Conservation (phyloP, 2,329 filamentous ascomycete genomes). For the Xylariales sp. region DNA sequence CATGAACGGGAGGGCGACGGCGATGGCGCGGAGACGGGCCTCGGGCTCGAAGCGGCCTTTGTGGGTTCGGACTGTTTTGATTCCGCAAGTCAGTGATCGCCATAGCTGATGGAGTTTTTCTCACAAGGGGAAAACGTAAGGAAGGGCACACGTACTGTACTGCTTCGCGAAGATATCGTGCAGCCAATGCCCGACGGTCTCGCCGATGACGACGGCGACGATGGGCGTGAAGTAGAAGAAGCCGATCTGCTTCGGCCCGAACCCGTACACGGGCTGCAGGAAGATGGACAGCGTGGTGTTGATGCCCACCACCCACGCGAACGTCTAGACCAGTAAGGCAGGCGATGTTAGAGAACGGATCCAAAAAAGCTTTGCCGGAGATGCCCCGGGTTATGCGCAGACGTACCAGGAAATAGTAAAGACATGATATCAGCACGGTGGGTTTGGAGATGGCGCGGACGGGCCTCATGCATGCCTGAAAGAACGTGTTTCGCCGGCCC, state of each 20-base stretch:
- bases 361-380: background rate
- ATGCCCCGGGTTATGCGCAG: background rate
- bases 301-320: constrained; percentile 65
- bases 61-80: constrained; percentile 52
- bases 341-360: background rate
- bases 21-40: constrained; percentile 62
- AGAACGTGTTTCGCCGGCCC: constrained; percentile 54
- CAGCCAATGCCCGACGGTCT: constrained; percentile 65
- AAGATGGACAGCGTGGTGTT: constrained; percentile 67
- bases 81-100: background rate
- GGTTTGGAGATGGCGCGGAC: constrained; percentile 55
- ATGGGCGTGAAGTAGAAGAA: constrained; percentile 70
- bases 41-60: constrained; percentile 68
- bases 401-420: constrained; percentile 53
- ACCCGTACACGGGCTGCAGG: constrained; percentile 61
- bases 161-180: constrained; percentile 62
- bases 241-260: constrained; percentile 62
- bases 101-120: background rate
- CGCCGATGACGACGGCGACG: constrained; percentile 64
- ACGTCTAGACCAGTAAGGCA: constrained; percentile 46
- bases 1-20: constrained; percentile 61
- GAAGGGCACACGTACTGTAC: constrained; percentile 48
- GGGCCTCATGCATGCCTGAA: constrained; percentile 54
- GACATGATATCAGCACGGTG: constrained; percentile 51
- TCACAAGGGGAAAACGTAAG: background rate